Conservation (phyloP, 2,329 filamentous ascomycete species). For the Paracamarosporium sp. region DNA sequence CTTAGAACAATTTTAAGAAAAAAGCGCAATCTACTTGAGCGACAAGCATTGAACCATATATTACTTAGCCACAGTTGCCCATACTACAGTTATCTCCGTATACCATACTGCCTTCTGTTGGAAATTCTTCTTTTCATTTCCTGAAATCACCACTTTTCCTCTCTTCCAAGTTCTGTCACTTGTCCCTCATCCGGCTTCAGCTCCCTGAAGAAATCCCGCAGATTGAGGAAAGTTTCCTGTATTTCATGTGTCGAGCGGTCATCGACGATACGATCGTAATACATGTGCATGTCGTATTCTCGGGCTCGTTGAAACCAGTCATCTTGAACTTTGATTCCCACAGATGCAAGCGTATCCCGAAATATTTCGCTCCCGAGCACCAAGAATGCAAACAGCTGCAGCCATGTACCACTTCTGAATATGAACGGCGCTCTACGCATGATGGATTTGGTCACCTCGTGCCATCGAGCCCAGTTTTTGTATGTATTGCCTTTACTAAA, state of each 20-base stretch:
- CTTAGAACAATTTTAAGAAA: too few species aligned
- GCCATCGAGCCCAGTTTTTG: neutral
- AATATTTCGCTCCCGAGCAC: conserved; percentile 7
- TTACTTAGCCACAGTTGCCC: too few species aligned
- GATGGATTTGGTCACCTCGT: neutral
- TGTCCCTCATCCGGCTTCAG: neutral
- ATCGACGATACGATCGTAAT: conserved; percentile 13
- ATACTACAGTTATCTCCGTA: too few species aligned
- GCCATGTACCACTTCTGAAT: conserved; percentile 13
- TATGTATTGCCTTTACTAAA: conserved; percentile 4
- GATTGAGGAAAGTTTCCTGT: conserved; percentile 13
- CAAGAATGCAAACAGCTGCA: conserved; percentile 11
- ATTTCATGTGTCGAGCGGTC: conserved; percentile 13
- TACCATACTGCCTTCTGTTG: too few species aligned
- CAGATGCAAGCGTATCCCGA: neutral
- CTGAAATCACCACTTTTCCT: neutral
- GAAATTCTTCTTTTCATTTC: neutral
- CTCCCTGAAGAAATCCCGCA: conserved; percentile 15
- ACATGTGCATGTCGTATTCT: conserved; percentile 16
- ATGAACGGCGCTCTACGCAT: conserved; percentile 10
- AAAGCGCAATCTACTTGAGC: too few species aligned
- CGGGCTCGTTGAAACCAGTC: conserved; percentile 9
- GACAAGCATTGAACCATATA: too few species aligned
- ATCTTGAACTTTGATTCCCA: conserved; percentile 10
- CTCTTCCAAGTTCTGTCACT: neutral